phyloP scores from a whole-genome alignment of 2,329 filamentous ascomycete genomes.

The Podosphaera fusca region DNA sequence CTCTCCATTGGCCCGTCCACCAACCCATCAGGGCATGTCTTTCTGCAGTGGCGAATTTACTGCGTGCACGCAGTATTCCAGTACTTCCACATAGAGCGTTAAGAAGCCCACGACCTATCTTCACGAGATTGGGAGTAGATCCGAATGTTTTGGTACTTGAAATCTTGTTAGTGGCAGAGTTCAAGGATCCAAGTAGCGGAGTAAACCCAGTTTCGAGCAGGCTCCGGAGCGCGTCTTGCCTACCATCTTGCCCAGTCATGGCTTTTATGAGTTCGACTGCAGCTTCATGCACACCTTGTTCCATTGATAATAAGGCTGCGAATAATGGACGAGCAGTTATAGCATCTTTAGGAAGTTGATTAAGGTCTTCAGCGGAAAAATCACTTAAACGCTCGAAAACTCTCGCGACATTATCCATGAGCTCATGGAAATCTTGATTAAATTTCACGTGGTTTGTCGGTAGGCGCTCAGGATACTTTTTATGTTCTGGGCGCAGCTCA shows the following conservation, averaged over 20 bases:
- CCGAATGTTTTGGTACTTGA: slow-evolving; percentile 26
- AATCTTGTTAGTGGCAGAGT: slow-evolving; percentile 21
- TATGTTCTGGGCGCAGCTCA: slow-evolving; percentile 26
- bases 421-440: slow-evolving; percentile 45
- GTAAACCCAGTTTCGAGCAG: slow-evolving; percentile 24
- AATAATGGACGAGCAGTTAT: slow-evolving; percentile 52
- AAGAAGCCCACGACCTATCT: slow-evolving; percentile 32
- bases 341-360: slow-evolving; percentile 42
- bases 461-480: slow-evolving; percentile 16
- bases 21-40: slow-evolving; percentile 33
- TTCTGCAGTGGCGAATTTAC: slow-evolving; percentile 8
- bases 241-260: slow-evolving; percentile 42
- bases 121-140: slow-evolving; percentile 32
- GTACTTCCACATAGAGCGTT: slow-evolving; percentile 31
- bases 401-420: slow-evolving; percentile 40
- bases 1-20: slow-evolving; percentile 70
- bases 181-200: slow-evolving; percentile 23
- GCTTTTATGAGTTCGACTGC: slow-evolving; percentile 65
- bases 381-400: slow-evolving; percentile 62
- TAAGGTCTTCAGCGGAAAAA: slow-evolving; percentile 46
- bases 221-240: slow-evolving; percentile 25
- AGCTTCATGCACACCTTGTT: slow-evolving; percentile 56
- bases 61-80: slow-evolving; percentile 21
- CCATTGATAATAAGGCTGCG: slow-evolving; percentile 58
- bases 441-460: slow-evolving; percentile 43